Evolutionary conservation across 257 asterid species (phyloP).

Genomic region (Sherardia arvensis): DNA sequence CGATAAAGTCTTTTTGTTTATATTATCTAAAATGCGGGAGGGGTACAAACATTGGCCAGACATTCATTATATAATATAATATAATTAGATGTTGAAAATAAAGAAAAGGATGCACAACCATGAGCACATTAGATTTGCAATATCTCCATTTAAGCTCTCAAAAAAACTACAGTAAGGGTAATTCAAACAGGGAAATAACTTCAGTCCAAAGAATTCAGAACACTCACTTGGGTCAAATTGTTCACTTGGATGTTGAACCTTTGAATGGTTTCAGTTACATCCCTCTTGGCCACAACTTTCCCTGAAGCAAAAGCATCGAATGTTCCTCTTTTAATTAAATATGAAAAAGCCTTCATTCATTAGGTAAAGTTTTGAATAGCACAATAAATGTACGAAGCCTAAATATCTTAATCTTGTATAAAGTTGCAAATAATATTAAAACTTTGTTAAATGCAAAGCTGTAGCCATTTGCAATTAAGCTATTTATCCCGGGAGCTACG

Average conservation of each 20-base stretch:
- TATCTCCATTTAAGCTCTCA: neutral
- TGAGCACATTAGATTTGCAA: neutral
- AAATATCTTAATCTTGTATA: neutral
- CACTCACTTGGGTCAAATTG: constrained; percentile 91
- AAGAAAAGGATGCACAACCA: neutral
- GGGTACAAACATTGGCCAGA: neutral
- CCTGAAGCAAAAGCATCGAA: constrained; percentile 34
- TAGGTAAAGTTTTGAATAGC: neutral
- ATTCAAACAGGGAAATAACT: neutral
- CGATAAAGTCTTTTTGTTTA: neutral
- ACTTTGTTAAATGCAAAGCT: neutral
- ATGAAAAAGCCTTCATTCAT: neutral
- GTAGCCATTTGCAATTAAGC: neutral
- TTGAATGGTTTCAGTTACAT: constrained; percentile 47
- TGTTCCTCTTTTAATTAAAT: neutral
- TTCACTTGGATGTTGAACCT: constrained; percentile 88
- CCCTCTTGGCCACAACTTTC: constrained; percentile 55
- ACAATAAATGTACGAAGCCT: neutral
- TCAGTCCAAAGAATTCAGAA: constrained; percentile 8
- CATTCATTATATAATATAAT: neutral
- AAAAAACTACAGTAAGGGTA: neutral
- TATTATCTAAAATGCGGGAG: neutral
- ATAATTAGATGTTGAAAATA: too few relatives aligned
- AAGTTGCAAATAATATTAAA: neutral
- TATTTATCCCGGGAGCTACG: neutral